phyloP scores from a whole-genome alignment of 176 grass and related monocot genomes.

The Dendrocalamus sinicus region DNA sequence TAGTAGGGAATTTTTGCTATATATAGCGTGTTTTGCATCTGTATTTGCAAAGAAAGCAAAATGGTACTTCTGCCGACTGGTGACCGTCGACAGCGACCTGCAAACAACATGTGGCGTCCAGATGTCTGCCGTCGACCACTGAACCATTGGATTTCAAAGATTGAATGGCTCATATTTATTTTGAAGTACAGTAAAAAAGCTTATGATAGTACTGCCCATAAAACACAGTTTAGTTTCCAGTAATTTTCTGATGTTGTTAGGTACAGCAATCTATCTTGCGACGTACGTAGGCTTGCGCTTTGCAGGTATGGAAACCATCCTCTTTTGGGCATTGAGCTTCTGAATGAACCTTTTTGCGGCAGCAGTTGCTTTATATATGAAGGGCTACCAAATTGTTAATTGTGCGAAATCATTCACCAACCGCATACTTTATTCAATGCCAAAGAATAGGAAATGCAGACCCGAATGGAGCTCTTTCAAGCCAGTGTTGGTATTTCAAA shows the following conservation, averaged over 20 bases:
- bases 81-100: too few relatives aligned
- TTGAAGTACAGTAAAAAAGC: too few relatives aligned
- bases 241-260: slow-evolving; percentile 18
- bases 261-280: not conserved
- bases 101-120: too few relatives aligned
- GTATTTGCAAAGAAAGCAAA: too few relatives aligned
- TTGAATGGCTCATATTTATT: too few relatives aligned
- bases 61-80: too few relatives aligned
- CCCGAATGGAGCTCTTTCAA: slow-evolving; percentile 67
- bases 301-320: slow-evolving; percentile 67
- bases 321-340: slow-evolving; percentile 78
- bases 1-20: too few relatives aligned
- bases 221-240: not conserved
- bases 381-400: slow-evolving; percentile 83
- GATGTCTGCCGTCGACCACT: too few relatives aligned
- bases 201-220: not conserved
- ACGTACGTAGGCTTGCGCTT: slow-evolving; percentile 12
- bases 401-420: slow-evolving; percentile 75
- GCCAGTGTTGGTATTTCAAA: slow-evolving; percentile 67
- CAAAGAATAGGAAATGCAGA: slow-evolving; percentile 79
- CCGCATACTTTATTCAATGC: slow-evolving; percentile 72
- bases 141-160: too few relatives aligned
- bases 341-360: slow-evolving; percentile 78
- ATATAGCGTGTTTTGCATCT: too few relatives aligned
- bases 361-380: slow-evolving; percentile 59